These are phyloP conservation scores for Penicillium sumatraense DNA, from an alignment of 2,329 filamentous ascomycete species.

Conservation along the genomic window DNA sequence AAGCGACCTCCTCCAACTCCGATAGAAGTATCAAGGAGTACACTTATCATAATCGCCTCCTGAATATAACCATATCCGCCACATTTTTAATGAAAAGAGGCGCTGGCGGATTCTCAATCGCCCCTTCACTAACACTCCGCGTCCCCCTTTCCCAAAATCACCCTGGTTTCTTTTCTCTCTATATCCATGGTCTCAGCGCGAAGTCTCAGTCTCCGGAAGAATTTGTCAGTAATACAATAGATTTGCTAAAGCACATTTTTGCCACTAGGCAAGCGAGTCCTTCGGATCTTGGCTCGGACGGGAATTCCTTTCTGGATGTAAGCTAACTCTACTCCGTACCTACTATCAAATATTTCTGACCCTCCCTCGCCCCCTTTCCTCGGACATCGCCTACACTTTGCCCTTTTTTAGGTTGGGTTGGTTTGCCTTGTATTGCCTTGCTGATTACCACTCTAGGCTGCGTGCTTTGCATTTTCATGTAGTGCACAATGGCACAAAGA, in stretches of 20 bases:
- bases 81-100: constrained; percentile 9
- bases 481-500: constrained; percentile 1
- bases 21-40: neutral
- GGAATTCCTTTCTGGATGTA: constrained; percentile 4
- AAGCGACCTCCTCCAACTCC: neutral
- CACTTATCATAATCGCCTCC: constrained; percentile 3
- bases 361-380: neutral
- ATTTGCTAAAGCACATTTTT: neutral
- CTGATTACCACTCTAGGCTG: neutral
- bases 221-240: constrained; percentile 1
- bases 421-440: neutral
- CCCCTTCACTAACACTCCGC: neutral
- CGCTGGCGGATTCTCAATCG: constrained; percentile 14
- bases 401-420: too few species aligned
- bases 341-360: too few species aligned
- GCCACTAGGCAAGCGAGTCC: neutral
- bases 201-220: neutral
- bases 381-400: neutral
- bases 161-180: neutral
- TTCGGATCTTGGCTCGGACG: neutral
- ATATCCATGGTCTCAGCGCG: neutral
- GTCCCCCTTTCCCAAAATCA: constrained; percentile 1
- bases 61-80: constrained; percentile 9
- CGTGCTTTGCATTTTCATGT: neutral
- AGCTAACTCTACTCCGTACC: too few species aligned